These are phyloP conservation scores for Zasmidium citrigriseum DNA, from an alignment of 2,329 filamentous ascomycete species.

Conservation along the genomic window DNA sequence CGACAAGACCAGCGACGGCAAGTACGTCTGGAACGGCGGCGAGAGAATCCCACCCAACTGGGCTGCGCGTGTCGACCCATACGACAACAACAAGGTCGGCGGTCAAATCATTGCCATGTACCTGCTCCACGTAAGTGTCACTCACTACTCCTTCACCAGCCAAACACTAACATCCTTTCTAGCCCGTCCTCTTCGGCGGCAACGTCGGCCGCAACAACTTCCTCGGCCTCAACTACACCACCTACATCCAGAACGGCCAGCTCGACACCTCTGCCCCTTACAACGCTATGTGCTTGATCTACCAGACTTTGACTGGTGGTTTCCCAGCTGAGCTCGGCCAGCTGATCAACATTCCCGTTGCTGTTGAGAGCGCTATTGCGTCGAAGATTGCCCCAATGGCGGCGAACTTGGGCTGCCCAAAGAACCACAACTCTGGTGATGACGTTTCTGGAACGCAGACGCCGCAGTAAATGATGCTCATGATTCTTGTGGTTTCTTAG, in stretches of 20 bases:
- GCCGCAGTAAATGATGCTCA: too few relatives aligned
- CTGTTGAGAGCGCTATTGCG: constrained; percentile 4
- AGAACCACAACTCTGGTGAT: constrained; percentile 16
- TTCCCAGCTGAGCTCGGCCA: constrained; percentile 16
- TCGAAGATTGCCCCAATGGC: constrained; percentile 8
- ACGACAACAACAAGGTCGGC: constrained; percentile 36
- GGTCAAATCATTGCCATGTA: constrained; percentile 43
- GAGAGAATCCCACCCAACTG: constrained; percentile 9
- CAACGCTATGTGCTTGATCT: constrained; percentile 41
- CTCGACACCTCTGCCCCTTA: constrained; percentile 30
- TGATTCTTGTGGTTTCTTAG: too few relatives aligned
- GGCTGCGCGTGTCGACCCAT: constrained; percentile 23
- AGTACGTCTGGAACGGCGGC: constrained; percentile 10
- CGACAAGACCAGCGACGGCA: constrained; percentile 5
- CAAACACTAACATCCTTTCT: not conserved
- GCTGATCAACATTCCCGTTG: constrained; percentile 17
- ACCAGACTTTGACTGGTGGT: constrained; percentile 36
- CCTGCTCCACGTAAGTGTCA: constrained; percentile 29
- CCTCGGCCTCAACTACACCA: constrained; percentile 31
- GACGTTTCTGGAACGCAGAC: constrained; percentile 11
- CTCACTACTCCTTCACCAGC: constrained; percentile 37
- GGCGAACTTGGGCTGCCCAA: constrained; percentile 18
- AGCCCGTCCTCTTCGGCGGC: constrained; percentile 45
- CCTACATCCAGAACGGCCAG: constrained; percentile 40
- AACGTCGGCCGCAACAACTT: constrained; percentile 17